Base-by-base conservation (phyloP, 2,329 filamentous ascomycete genomes). In the Tolypocladium endophyticum region DNA sequence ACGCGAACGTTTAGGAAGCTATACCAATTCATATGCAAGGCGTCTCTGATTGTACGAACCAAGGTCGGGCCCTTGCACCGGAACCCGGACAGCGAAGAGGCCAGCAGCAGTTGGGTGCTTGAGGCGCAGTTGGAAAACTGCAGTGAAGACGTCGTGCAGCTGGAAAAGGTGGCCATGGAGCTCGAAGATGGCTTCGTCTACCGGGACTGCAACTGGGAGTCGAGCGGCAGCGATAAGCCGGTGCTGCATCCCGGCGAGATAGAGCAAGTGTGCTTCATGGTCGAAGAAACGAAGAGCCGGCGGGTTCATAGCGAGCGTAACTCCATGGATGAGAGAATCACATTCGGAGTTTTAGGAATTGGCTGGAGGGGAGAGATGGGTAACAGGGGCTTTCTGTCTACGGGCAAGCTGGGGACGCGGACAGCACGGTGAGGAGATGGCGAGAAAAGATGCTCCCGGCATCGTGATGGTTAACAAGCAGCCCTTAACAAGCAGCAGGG, bases 61-160 rank as follows among this genome's bases (percentile, higher is more conserved):
- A 99, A 97, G 72, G 84, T 91, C 3, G 89, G 89, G 4, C 81
- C 86, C 57, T 70, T 90, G 59, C 69, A 80, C 20, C 55, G 58
- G 36, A 55, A 59, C 36, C 59, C 60, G 30, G 35, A 61, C 23
- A 50, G 75, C 23, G 52, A 72, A 74, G 60, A 56, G 20, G 61
- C 63, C 54, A 60, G 64, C 61, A 64, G 77, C 61, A 71, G 75
- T 61, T 96, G 90, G 82, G 86, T 90, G 18, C 79, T 99, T 56
- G 94, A 99, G 73, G 94, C 93, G 33, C 94, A 99, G 76, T 75
- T 99, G 61, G 94, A 99, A 77, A 99, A 97, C 73, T 89, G 92
- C 69, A 90, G 90, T 55, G 92, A 97, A 71, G 87, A 87, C 53
- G 79, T 86, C 5, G 88, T 97, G 64, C 84, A 89, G 69, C 80